These are phyloP conservation scores for Mucor velutinosus DNA, from an alignment of 371 early-diverging fungal species.

Conservation along the genomic window DNA sequence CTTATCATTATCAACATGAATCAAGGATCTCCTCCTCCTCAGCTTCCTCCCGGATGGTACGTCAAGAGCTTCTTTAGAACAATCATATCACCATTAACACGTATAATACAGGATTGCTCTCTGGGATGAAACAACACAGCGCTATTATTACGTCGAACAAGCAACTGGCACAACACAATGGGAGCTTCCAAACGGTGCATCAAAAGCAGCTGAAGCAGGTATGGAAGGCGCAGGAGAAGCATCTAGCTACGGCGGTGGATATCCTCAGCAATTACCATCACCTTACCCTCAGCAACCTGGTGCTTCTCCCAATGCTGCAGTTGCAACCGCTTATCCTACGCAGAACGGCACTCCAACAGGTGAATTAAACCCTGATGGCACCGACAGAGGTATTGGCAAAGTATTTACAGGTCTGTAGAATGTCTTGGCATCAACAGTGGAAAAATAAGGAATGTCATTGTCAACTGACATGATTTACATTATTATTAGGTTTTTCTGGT, in stretches of 20 bases:
- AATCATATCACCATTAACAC: not conserved
- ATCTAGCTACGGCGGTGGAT: slow-evolving; percentile 19
- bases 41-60: slow-evolving; percentile 36
- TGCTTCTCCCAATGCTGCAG: not conserved
- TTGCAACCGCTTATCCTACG: not conserved
- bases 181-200: slow-evolving; percentile 31
- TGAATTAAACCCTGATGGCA: not conserved
- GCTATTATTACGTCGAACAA: slow-evolving; percentile 41
- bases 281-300: slow-evolving; percentile 7
- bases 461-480: not conserved
- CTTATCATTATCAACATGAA: slow-evolving; percentile 6
- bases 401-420: slow-evolving; percentile 11
- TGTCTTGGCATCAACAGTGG: not conserved
- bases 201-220: slow-evolving; percentile 8
- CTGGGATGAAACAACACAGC: slow-evolving; percentile 41
- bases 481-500: slow-evolving; percentile 18
- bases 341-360: slow-evolving; percentile 2
- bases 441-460: not conserved
- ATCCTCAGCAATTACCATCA: slow-evolving; percentile 16
- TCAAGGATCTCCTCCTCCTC: slow-evolving; percentile 19
- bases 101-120: slow-evolving; percentile 31
- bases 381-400: slow-evolving; percentile 16
- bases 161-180: slow-evolving; percentile 45
- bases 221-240: slow-evolving; percentile 24
- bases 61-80: not conserved